phyloP scores from a whole-genome alignment of 257 asterid genomes.

The Marsdenia floribunda region DNA sequence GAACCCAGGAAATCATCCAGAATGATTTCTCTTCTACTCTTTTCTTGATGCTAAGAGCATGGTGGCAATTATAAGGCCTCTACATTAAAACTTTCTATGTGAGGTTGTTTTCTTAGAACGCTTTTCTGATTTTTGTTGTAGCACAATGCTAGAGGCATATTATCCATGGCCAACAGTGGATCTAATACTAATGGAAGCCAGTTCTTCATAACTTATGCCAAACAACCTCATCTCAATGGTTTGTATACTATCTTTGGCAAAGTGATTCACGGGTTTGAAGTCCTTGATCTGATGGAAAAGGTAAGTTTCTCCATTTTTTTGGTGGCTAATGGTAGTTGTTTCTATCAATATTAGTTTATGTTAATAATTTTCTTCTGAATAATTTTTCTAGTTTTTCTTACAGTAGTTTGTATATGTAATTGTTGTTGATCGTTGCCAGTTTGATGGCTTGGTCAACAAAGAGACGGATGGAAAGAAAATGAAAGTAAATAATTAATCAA shows the following conservation, averaged over 20 bases:
- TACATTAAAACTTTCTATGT: not conserved
- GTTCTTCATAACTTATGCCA: slow-evolving; percentile 74
- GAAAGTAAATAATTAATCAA: not conserved
- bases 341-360: not conserved
- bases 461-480: not conserved
- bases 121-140: slow-evolving; percentile 22
- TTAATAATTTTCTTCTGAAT: not conserved
- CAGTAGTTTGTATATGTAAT: not conserved
- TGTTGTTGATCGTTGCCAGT: not conserved
- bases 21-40: not conserved
- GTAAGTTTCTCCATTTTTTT: slow-evolving; percentile 25
- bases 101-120: not conserved
- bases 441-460: not conserved
- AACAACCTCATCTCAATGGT: slow-evolving; percentile 94
- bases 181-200: slow-evolving; percentile 97
- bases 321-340: not conserved
- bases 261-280: slow-evolving; percentile 95
- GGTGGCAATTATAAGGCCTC: not conserved
- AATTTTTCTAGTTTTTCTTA: not conserved
- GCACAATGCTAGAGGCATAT: slow-evolving; percentile 97
- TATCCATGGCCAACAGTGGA: slow-evolving; percentile 95
- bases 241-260: slow-evolving; percentile 86
- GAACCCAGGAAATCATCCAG: not conserved
- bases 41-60: slow-evolving; percentile 3
- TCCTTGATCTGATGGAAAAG: slow-evolving; percentile 98